Base-by-base conservation (phyloP, 1,284 basidiomycete species). In the Heterobasidion occidentale region DNA sequence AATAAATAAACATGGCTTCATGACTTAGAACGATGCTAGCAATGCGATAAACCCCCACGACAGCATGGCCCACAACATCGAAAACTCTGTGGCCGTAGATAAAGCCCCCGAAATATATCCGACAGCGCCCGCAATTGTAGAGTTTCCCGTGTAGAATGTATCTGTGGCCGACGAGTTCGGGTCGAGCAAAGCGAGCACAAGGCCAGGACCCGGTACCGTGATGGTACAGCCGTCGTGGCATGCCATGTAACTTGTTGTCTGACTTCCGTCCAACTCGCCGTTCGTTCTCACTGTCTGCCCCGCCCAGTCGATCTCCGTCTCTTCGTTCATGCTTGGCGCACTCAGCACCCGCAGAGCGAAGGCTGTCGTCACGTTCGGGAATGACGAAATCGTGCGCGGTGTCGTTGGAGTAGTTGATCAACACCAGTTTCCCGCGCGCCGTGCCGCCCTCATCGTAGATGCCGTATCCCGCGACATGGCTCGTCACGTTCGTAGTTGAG, bases 291-390 rank as follows among this genome's bases (percentile, higher is more conserved):
- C 35, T 9, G 50, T 51, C 50, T 51, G 50, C 6, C 35, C 50
- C 35, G 50, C 50, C 50, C 50, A 51, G 35, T 15, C n/a, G 36
- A 51, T 51, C n/a, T 35, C 50, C 12, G 50, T 51, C 50, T 51
- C 15, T 15, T 51, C 50, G 36, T 51, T 51, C 6, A 51, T 36
- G 11, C 17, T 17, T 36, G 50, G 50, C 15, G 50, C 50, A 15
- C 17, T 17, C 8, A 51, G 17, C 35, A 38, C 12, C 15, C 50
- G 33, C 33, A 17, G 19, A 17, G 15, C 50, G 35, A 51, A 7
- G 15, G 15, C n/a, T 7, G 15, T 7, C n/a, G 15, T 5, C 7
- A 51, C 9, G 35, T 38, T 38, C 3, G 50, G 11, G 11, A n/a
- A 51, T 1, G 17, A 17, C 35, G 33, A 51, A 51, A 17, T 36